phyloP scores from a whole-genome alignment of 257 asterid genomes.

The Osmanthus fragrans region DNA sequence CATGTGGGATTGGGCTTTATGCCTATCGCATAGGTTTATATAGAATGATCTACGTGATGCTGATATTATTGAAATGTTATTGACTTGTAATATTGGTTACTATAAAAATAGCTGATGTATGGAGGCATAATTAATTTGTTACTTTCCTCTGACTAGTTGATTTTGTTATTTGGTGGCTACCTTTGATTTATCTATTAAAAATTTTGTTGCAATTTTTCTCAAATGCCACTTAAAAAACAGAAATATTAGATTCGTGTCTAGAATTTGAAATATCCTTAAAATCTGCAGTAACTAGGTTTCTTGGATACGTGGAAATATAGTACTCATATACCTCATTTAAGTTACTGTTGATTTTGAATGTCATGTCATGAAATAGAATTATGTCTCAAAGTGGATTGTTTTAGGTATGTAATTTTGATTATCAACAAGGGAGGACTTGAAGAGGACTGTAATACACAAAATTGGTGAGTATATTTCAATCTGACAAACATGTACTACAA shows the following conservation, averaged over 20 bases:
- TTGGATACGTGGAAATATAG: conserved; percentile 2
- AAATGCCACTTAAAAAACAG: neutral
- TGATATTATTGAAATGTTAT: neutral
- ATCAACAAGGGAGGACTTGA: neutral
- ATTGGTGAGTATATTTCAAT: neutral
- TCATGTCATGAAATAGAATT: neutral
- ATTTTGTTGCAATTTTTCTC: neutral
- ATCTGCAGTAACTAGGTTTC: neutral
- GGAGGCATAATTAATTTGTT: neutral
- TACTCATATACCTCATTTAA: neutral
- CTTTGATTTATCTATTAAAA: neutral
- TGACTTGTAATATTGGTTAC: neutral
- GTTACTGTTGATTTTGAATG: neutral
- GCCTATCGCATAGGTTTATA: neutral
- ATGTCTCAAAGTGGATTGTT: neutral
- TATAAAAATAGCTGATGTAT: neutral
- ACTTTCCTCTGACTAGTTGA: neutral
- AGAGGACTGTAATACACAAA: neutral
- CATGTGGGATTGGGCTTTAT: neutral
- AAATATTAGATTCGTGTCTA: neutral
- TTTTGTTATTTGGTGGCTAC: neutral
- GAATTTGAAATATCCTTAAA: neutral
- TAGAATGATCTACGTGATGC: neutral
- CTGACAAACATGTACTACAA: neutral
- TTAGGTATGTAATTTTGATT: neutral